Base-by-base conservation (phyloP, 2,329 filamentous ascomycete genomes). In the Hymenoscyphus scutula region DNA sequence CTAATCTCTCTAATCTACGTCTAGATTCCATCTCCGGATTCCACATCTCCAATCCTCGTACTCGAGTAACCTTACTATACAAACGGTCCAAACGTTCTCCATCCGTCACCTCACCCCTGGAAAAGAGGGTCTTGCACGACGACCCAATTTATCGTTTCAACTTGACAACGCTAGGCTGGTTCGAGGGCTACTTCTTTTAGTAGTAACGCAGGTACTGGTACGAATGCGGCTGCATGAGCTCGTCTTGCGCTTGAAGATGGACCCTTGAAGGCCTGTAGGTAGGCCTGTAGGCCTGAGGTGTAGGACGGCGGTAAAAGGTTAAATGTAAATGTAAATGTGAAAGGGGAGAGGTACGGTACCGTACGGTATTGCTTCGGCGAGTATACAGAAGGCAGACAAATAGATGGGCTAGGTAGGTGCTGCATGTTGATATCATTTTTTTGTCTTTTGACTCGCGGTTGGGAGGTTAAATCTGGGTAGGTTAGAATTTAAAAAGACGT, bases 21-120 rank as follows among this genome's bases (percentile, higher is more conserved):
- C 41, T n/a, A 48, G n/a, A 23, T 19, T 19, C 19, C n/a, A 45
- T 45, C 10, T 13, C 32, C 29, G 8, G 8, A 30, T 4, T 30
- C 29, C 32, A 34, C 11, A 34, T 2, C 32, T n/a, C n/a, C n/a
- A n/a, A n/a, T n/a, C n/a, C n/a, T n/a, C n/a, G n/a, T n/a, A n/a
- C n/a, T n/a, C n/a, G 15, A 10, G 32, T 34, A 13, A 13, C 11
- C 32, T n/a, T n/a, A 13, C 41, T 41, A 8, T 5, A 10, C 41
- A 48, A 48, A 48, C 41, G 41, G 41, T 48, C 41, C 4, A 48
- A 48, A 48, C 41, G 41, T 48, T n/a, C n/a, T n/a, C n/a, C n/a
- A n/a, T n/a, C n/a, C n/a, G n/a, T n/a, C n/a, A n/a, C n/a, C 19
- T 7, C 5, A 19, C 8, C 41, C 41, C 41, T 23, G 4, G 41